Conservation (phyloP, 148 eudicot genomes). For the Nyssa sinensis region DNA sequence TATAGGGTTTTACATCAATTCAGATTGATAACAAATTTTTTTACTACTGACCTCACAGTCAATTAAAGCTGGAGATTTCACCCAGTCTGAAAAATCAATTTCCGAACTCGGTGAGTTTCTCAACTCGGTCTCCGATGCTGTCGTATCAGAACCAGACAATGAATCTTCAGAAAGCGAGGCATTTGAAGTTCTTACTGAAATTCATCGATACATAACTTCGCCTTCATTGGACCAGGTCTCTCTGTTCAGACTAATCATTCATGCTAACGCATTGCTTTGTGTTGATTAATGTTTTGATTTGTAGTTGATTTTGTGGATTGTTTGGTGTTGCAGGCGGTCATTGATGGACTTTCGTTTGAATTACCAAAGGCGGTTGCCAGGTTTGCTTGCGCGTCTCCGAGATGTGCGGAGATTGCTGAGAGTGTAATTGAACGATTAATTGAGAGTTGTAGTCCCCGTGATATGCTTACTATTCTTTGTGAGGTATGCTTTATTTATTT, state of each 20-base stretch:
- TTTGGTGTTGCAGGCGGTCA: constrained; percentile 45
- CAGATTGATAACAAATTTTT: not conserved
- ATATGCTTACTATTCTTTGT: constrained; percentile 68
- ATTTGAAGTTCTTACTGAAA: constrained; percentile 31
- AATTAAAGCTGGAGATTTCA: constrained; percentile 35
- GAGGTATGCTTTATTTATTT: constrained; percentile 52
- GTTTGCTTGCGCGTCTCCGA: constrained; percentile 59
- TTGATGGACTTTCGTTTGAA: constrained; percentile 82
- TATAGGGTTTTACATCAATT: constrained; percentile 2
- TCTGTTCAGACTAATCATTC: not conserved
- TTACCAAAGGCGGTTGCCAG: constrained; percentile 70
- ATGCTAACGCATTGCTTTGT: not conserved
- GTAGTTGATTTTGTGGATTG: not conserved
- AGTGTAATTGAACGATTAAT: constrained; percentile 45
- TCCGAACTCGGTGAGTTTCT: constrained; percentile 46
- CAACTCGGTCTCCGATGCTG: constrained; percentile 38
- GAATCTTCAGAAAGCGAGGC: constrained; percentile 30
- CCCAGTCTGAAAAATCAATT: constrained; percentile 35
- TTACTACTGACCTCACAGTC: constrained; percentile 23
- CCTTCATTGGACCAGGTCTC: constrained; percentile 61
- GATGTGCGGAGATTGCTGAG: constrained; percentile 59
- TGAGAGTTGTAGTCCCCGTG: constrained; percentile 70
- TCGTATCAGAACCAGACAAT: constrained; percentile 29
- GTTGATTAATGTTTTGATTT: not conserved
- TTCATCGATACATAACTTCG: constrained; percentile 39